Evolutionary conservation across 176 grass and related monocot genomes (phyloP).

Genomic region (Triticum dicoccoides): DNA sequence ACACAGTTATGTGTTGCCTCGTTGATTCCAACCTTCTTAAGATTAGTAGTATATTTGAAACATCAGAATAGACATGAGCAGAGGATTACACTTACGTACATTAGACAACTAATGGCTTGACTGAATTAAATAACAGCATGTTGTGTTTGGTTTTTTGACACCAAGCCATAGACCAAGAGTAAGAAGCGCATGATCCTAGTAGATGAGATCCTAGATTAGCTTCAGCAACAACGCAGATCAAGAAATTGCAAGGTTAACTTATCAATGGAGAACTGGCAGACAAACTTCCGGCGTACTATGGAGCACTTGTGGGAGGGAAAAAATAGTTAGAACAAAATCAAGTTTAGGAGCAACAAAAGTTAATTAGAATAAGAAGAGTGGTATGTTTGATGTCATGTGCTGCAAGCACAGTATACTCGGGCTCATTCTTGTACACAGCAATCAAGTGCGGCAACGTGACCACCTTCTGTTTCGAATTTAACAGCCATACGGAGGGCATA

Average conservation of each 20-base stretch:
- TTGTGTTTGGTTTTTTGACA: too few species aligned
- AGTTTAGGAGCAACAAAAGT: not conserved
- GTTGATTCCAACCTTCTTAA: not conserved
- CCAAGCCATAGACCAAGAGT: too few species aligned
- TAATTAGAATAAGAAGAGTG: slow-evolving; percentile 24
- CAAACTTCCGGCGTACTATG: too few species aligned
- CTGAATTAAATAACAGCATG: too few species aligned
- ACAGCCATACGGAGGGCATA: slow-evolving; percentile 82
- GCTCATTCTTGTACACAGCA: slow-evolving; percentile 71
- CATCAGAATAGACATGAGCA: not conserved
- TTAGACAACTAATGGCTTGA: too few species aligned
- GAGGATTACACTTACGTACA: slow-evolving; percentile 81
- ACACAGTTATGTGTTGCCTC: too few species aligned
- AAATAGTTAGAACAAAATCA: slow-evolving; percentile 16
- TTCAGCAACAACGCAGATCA: too few species aligned
- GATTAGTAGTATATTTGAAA: not conserved
- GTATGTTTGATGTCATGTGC: slow-evolving; percentile 41
- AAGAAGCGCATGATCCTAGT: too few species aligned
- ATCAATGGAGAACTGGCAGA: too few species aligned
- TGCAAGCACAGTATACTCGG: slow-evolving; percentile 70
- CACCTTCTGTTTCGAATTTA: slow-evolving; percentile 49
- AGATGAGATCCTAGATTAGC: too few species aligned
- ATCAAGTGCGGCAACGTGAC: slow-evolving; percentile 69
- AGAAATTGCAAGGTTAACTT: too few species aligned
- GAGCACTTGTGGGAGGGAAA: not conserved